Conservation (phyloP, 805 yeast species). For the Metschnikowia bowlesiae region DNA sequence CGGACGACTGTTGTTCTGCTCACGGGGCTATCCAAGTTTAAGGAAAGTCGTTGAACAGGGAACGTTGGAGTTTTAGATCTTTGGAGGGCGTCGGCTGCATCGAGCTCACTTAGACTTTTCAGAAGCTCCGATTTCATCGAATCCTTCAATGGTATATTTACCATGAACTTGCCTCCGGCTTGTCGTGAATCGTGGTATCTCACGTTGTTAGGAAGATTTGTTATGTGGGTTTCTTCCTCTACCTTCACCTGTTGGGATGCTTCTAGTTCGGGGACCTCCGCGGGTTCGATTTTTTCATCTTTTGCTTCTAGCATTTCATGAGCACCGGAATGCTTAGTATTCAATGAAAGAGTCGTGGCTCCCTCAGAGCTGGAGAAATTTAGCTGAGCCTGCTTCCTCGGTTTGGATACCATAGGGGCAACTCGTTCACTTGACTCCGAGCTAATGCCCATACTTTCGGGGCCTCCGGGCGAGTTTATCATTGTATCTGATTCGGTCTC, state of each 20-base stretch:
- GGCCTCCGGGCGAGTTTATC: background rate
- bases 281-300: background rate
- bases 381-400: conserved; percentile 17
- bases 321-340: background rate
- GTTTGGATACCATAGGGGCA: background rate
- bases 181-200: background rate
- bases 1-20: conserved; percentile 30
- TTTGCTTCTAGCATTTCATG: background rate
- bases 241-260: background rate
- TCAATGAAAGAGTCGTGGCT: background rate
- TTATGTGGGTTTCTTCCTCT: background rate
- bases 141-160: background rate
- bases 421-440: background rate
- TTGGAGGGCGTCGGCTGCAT: conserved; percentile 1
- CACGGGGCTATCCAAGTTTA: background rate
- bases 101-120: conserved; percentile 1
- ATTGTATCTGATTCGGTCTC: background rate
- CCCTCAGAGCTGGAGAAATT: conserved; percentile 8
- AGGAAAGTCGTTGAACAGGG: background rate
- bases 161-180: conserved; percentile 1
- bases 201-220: background rate
- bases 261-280: background rate
- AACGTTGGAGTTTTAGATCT: background rate
- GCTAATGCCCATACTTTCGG: background rate
- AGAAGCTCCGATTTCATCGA: background rate